Evolutionary conservation across 2,329 filamentous ascomycete genomes (phyloP).

Genomic region (Colletotrichum spinosum): DNA sequence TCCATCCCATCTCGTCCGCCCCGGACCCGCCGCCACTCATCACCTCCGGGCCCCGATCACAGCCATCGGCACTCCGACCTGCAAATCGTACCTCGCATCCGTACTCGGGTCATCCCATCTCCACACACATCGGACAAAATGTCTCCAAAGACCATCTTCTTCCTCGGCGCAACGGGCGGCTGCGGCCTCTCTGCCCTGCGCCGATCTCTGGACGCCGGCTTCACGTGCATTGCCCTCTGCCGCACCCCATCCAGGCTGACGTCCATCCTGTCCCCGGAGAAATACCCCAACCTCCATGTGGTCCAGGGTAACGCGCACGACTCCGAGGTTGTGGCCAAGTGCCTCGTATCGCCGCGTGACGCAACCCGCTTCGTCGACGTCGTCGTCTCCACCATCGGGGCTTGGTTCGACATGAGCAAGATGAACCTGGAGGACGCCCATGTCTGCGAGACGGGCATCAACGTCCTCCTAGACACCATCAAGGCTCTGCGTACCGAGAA

Average conservation of each 20-base stretch:
- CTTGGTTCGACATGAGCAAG: slow-evolving; percentile 45
- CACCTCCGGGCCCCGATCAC: not conserved
- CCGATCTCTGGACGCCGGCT: slow-evolving; percentile 56
- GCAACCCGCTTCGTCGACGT: slow-evolving; percentile 53
- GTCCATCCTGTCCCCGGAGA: slow-evolving; percentile 45
- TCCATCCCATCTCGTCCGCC: not conserved
- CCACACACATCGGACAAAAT: slow-evolving; percentile 3
- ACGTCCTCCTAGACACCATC: slow-evolving; percentile 55
- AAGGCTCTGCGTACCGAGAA: slow-evolving; percentile 41
- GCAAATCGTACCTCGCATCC: slow-evolving; percentile 27
- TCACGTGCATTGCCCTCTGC: slow-evolving; percentile 61
- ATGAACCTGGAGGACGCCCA: slow-evolving; percentile 56
- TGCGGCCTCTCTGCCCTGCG: slow-evolving; percentile 60
- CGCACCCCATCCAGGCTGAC: slow-evolving; percentile 62
- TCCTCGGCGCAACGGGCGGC: slow-evolving; percentile 66
- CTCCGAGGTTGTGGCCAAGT: slow-evolving; percentile 48
- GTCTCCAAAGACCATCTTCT: slow-evolving; percentile 55
- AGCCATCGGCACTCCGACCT: not conserved
- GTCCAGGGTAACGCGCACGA: slow-evolving; percentile 61
- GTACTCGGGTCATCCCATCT: slow-evolving; percentile 23
- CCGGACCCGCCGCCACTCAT: not conserved
- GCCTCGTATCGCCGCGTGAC: slow-evolving; percentile 46
- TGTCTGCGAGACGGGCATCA: slow-evolving; percentile 60
- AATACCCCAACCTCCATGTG: slow-evolving; percentile 54
- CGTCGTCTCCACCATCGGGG: slow-evolving; percentile 62